Base-by-base conservation (phyloP, 2,329 filamentous ascomycete species). In the Periconia sp. region DNA sequence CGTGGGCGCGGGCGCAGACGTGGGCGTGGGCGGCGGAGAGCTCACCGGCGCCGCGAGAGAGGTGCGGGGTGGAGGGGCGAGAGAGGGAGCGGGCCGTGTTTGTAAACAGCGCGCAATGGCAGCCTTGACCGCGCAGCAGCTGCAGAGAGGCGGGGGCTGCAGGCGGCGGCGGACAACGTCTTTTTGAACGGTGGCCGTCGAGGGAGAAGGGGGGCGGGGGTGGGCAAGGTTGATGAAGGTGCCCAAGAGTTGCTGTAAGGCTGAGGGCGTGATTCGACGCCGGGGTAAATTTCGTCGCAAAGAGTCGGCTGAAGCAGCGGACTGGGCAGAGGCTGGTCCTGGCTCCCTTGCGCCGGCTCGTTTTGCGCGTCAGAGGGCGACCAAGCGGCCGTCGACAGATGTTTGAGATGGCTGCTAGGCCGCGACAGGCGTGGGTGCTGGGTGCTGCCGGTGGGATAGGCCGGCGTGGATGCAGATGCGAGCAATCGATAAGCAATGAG, bases 221-320 rank as follows among this genome's bases (percentile, higher is more conserved):
- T n/a, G 34, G 35, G 7, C n/a, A 26, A 37, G 17, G 32, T 31
- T 30, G 43, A 38, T 18, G 32, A 34, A 22, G 25, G 12, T 17
- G 16, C 9, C 23, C 18, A 15, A 24, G 34, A 15, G 1, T n/a
- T 21, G 32, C 40, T n/a, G 48, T 54, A 57, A 48, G 54, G 52
- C 53, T 57, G 56, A 46, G n/a, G n/a, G 37, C 33, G 19, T 56
- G 56, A 57, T 56, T 58, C 50, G 54, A 46, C 40, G 50, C 29
- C 23, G 48, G 50, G 54, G 43, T 50, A 50, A 52, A 52, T 25
- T 36, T 31, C 46, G 47, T 49, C 50, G 46, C 47, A 44, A 47
- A 43, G 33, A 41, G 33, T 26, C 45, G 39, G 44, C 53, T 57
- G 51, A 54, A 50, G 53, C 51, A 40, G 32, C n/a, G 31, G 34